These are phyloP conservation scores for Hypoxylon sp. DNA, from an alignment of 2,329 filamentous ascomycete species.

Conservation along the genomic window DNA sequence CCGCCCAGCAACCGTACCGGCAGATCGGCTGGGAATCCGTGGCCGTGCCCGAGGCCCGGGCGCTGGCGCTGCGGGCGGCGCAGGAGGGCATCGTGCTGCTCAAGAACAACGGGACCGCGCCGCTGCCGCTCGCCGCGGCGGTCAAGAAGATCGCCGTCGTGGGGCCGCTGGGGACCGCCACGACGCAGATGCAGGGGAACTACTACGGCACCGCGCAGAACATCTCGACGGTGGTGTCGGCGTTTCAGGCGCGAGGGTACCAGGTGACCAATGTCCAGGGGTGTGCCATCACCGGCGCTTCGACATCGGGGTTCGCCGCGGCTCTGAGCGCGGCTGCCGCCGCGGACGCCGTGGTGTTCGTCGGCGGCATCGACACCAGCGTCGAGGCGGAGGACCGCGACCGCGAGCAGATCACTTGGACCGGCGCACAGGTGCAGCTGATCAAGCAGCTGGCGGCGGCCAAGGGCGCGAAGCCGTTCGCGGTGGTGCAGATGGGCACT, in stretches of 20 bases:
- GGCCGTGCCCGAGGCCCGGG: constrained; percentile 63
- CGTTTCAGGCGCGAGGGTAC: constrained; percentile 43
- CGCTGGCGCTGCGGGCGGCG: constrained; percentile 67
- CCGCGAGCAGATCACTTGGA: constrained; percentile 63
- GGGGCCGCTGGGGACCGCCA: constrained; percentile 69
- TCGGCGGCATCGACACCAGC: constrained; percentile 65
- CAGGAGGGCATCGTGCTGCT: constrained; percentile 61
- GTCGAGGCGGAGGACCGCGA: constrained; percentile 66
- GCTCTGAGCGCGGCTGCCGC: constrained; percentile 55
- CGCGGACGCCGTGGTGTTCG: constrained; percentile 65
- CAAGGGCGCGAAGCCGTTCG: constrained; percentile 58
- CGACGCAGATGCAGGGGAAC: constrained; percentile 68
- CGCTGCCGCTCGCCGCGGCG: constrained; percentile 60
- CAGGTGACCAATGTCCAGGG: constrained; percentile 43
- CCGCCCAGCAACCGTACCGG: constrained; percentile 60
- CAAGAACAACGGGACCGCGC: constrained; percentile 65
- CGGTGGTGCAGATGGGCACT: constrained; percentile 63
- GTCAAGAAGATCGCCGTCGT: constrained; percentile 65
- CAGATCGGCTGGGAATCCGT: constrained; percentile 67
- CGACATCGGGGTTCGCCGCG: constrained; percentile 48
- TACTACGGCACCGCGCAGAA: constrained; percentile 53
- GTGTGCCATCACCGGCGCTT: constrained; percentile 47
- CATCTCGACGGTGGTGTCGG: constrained; percentile 45
- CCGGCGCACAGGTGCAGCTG: constrained; percentile 62
- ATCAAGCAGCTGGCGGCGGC: constrained; percentile 59